Evolutionary conservation across 306 rosid genomes (phyloP).

Genomic region (Trifolium pratense): DNA sequence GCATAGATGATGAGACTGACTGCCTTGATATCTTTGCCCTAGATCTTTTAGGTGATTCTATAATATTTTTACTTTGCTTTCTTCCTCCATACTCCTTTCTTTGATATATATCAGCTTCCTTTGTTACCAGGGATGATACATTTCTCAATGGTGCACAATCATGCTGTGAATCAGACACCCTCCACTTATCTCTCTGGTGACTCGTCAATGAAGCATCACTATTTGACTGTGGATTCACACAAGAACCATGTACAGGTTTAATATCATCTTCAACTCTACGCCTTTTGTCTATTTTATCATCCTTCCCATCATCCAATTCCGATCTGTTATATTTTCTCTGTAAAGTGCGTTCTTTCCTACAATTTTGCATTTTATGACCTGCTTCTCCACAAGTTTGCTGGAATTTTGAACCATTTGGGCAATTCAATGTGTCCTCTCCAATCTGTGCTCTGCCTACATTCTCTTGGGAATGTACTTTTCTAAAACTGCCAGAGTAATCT

Average conservation of each 20-base stretch:
- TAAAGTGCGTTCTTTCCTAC: not conserved
- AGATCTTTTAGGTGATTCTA: not conserved
- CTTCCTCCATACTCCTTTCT: not conserved
- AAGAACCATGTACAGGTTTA: not conserved
- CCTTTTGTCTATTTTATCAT: not conserved
- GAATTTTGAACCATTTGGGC: not conserved
- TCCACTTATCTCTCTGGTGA: not conserved
- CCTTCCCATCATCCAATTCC: not conserved
- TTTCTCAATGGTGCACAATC: not conserved
- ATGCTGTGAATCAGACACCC: not conserved
- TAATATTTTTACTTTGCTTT: not conserved
- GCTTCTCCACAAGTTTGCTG: not conserved
- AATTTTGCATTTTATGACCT: not conserved
- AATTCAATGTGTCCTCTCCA: not conserved
- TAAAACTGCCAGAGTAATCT: not conserved
- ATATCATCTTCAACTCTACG: not conserved
- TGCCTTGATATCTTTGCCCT: not conserved
- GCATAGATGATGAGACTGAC: not conserved
- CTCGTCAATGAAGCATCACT: not conserved
- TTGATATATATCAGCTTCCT: not conserved
- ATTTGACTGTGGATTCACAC: not conserved
- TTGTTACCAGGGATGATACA: not conserved
- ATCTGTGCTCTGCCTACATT: not conserved
- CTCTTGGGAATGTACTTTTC: not conserved
- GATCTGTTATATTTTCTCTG: not conserved